A percentile compares a stretch with the other conserved stretches of the same genome.
Evolutionary conservation across 2,329 filamentous ascomycete genomes (phyloP).

Genomic region (Xylaria sp.): DNA sequence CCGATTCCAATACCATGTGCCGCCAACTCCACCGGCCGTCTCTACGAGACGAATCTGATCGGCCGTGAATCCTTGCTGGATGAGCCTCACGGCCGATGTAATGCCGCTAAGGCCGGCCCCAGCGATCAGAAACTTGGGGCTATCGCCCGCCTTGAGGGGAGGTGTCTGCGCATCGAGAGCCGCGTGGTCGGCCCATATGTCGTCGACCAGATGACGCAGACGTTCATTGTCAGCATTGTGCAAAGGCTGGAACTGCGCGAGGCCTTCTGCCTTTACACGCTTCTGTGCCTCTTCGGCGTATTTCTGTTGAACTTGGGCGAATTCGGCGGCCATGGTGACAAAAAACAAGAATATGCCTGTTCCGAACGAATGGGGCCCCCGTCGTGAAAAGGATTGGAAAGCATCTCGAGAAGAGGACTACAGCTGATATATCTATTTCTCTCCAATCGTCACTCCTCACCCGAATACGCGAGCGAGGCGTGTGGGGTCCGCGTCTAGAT

Average conservation of each 20-base stretch:
- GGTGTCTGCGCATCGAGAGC: slow-evolving; percentile 36
- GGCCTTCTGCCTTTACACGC: slow-evolving; percentile 38
- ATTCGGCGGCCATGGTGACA: slow-evolving; percentile 32
- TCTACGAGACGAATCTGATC: slow-evolving; percentile 51
- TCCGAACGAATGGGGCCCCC: not conserved
- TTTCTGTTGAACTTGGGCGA: slow-evolving; percentile 35
- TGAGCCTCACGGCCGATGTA: slow-evolving; percentile 39
- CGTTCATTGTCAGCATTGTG: slow-evolving; percentile 35
- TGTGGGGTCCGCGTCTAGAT: not conserved
- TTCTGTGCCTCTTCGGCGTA: slow-evolving; percentile 39
- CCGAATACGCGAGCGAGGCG: slow-evolving; percentile 6
- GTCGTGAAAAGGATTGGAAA: not conserved
- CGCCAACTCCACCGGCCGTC: slow-evolving; percentile 52
- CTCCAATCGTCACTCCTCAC: not conserved
- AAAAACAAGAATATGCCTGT: not conserved
- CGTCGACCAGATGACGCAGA: slow-evolving; percentile 39
- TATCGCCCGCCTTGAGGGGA: slow-evolving; percentile 33
- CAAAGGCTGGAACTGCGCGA: slow-evolving; percentile 35
- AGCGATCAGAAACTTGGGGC: slow-evolving; percentile 39
- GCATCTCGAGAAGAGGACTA: not conserved
- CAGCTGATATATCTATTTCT: not conserved
- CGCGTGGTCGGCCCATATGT: slow-evolving; percentile 40
- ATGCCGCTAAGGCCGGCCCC: slow-evolving; percentile 40
- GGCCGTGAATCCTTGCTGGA: slow-evolving; percentile 43
- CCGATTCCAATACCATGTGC: slow-evolving; percentile 59